phyloP scores from a whole-genome alignment of 2,329 filamentous ascomycete species.

The Aspergillus viridinutans region DNA sequence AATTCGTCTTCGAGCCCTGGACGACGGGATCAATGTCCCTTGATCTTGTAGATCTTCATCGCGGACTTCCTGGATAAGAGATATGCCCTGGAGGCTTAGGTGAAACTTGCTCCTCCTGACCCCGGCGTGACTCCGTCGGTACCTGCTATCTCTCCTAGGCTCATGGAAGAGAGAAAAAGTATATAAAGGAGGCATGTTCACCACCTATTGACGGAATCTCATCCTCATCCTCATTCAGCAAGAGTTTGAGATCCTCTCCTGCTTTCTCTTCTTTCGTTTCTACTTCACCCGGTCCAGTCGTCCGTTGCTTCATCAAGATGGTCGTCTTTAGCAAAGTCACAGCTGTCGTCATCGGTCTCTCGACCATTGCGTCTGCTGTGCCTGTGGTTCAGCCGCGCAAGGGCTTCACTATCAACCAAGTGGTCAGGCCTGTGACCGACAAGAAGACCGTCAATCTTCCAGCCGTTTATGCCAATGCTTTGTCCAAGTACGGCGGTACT shows the following conservation, averaged over 20 bases:
- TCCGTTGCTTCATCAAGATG: constrained; percentile 21
- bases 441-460: constrained; percentile 26
- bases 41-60: constrained; percentile 4
- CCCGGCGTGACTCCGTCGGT: background rate
- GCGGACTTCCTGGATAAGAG: background rate
- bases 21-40: background rate
- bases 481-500: constrained; percentile 27
- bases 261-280: constrained; percentile 9
- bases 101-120: constrained; percentile 3
- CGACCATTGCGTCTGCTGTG: constrained; percentile 25
- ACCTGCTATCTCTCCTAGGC: background rate
- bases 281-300: background rate
- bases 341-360: constrained; percentile 22
- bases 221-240: constrained; percentile 12
- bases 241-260: constrained; percentile 5
- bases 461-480: constrained; percentile 23
- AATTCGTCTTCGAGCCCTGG: background rate
- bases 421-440: constrained; percentile 15
- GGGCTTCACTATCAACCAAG: constrained; percentile 31
- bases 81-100: background rate
- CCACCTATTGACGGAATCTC: constrained; percentile 9
- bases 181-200: constrained; percentile 20
- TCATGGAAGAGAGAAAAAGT: constrained; percentile 8
- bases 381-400: constrained; percentile 22
- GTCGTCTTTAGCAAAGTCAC: constrained; percentile 33